A percentile compares a stretch with the other conserved stretches of the same genome.
phyloP scores from a whole-genome alignment of 805 yeast genomes.

The Kuraishia ogatae region DNA sequence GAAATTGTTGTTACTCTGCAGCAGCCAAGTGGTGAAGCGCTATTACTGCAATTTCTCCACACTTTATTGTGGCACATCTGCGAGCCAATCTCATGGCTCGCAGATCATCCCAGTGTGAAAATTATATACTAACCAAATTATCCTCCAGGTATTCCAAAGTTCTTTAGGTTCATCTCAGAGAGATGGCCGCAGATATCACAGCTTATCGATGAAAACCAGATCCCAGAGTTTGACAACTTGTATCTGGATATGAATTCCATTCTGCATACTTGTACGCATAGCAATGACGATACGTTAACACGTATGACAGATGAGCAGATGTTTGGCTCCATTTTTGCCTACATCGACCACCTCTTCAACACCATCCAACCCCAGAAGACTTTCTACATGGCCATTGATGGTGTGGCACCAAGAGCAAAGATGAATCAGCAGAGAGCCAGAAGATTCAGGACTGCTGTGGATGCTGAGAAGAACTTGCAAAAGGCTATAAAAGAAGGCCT shows the following conservation, averaged over 20 bases:
- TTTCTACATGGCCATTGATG: slow-evolving; percentile 96
- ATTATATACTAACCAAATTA: background rate
- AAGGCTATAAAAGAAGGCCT: slow-evolving; percentile 70
- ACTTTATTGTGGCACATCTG: no score
- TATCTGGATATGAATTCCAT: slow-evolving; percentile 98
- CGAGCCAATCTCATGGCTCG: no score
- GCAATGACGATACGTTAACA: slow-evolving; percentile 53
- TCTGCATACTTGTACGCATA: slow-evolving; percentile 87
- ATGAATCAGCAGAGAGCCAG: slow-evolving; percentile 97
- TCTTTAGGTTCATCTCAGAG: slow-evolving; percentile 93
- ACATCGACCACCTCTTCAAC: slow-evolving; percentile 87
- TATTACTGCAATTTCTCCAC: no score
- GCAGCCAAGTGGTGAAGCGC: no score
- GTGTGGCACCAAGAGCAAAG: slow-evolving; percentile 98
- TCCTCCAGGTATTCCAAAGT: slow-evolving; percentile 89
- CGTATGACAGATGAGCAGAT: slow-evolving; percentile 83
- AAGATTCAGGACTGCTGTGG: slow-evolving; percentile 89
- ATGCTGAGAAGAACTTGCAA: slow-evolving; percentile 72
- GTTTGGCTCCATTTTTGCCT: slow-evolving; percentile 85
- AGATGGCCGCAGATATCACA: slow-evolving; percentile 97
- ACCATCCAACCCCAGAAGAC: slow-evolving; percentile 80
- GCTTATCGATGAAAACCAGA: slow-evolving; percentile 67
- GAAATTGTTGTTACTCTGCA: no score
- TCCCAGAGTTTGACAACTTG: slow-evolving; percentile 91
- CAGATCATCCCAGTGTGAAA: background rate